phyloP scores from a whole-genome alignment of 139 green algal genomes.

The Desmodesmus armatus region DNA sequence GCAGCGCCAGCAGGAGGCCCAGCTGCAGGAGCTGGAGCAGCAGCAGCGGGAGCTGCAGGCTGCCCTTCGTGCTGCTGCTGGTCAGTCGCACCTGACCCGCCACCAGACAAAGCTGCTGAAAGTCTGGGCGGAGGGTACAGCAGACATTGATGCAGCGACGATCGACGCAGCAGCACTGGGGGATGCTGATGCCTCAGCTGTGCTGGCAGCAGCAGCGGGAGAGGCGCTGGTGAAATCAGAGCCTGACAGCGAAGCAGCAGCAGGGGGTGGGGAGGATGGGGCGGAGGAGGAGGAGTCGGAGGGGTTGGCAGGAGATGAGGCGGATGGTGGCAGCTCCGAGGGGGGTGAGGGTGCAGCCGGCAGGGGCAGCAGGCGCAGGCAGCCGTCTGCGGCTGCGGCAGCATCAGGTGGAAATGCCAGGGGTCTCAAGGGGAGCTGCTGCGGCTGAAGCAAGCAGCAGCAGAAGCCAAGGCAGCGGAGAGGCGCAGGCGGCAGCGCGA shows the following conservation, averaged over 20 bases:
- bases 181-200: background rate
- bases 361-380: constrained; percentile 7
- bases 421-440: background rate
- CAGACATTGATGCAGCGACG: too few species aligned
- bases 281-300: background rate
- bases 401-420: background rate
- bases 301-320: background rate
- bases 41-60: background rate
- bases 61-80: constrained; percentile 1
- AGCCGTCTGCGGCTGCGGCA: constrained; percentile 15
- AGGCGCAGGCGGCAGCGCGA: background rate
- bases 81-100: background rate
- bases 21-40: constrained; percentile 29
- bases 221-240: too few species aligned
- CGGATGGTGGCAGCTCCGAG: background rate
- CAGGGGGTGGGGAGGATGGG: background rate
- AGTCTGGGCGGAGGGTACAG: background rate
- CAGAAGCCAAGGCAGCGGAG: background rate
- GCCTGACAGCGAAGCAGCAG: too few species aligned
- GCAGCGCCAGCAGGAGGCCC: background rate
- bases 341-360: too few species aligned
- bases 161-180: background rate
- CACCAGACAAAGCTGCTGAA: background rate
- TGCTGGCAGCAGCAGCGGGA: background rate
- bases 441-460: background rate